A percentile compares a stretch with the other conserved stretches of the same genome.
These are phyloP conservation scores for Calendula officinalis DNA, from an alignment of 129 eudicot genomes.

Conservation along the genomic window DNA sequence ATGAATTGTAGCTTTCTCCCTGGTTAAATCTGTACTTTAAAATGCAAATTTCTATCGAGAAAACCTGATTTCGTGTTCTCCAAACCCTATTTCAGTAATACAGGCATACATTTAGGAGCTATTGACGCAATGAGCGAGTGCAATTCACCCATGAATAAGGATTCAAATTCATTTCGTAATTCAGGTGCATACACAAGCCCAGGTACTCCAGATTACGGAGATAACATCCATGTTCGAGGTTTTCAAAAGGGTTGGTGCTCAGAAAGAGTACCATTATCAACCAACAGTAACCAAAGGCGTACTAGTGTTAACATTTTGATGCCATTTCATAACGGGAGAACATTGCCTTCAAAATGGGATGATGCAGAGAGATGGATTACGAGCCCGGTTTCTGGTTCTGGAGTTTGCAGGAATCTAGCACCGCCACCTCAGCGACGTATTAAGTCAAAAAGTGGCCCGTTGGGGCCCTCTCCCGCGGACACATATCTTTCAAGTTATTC, in stretches of 20 bases:
- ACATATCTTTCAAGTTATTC: constrained; percentile 44
- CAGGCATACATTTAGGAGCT: not conserved
- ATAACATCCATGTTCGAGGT: not conserved
- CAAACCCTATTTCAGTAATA: not conserved
- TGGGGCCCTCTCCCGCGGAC: constrained; percentile 51
- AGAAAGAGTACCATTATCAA: constrained; percentile 13
- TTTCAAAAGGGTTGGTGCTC: constrained; percentile 22
- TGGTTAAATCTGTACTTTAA: not conserved
- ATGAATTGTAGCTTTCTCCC: not conserved
- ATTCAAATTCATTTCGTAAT: constrained; percentile 10
- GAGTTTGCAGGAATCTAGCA: constrained; percentile 34
- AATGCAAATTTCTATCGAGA: not conserved
- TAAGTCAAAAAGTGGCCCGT: constrained; percentile 87
- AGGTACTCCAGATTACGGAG: not conserved
- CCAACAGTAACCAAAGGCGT: constrained; percentile 7
- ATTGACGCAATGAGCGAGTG: not conserved
- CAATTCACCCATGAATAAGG: constrained; percentile 15
- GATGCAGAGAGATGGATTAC: constrained; percentile 42
- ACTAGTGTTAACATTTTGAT: constrained; percentile 14
- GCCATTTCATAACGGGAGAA: constrained; percentile 9
- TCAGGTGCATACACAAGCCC: not conserved
- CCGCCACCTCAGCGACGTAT: constrained; percentile 55
- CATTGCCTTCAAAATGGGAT: not conserved
- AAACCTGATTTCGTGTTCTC: not conserved
- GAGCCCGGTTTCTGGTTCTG: constrained; percentile 70